phyloP scores from a whole-genome alignment of 768 basidiomycete genomes.

The Tricholoma terreum region DNA sequence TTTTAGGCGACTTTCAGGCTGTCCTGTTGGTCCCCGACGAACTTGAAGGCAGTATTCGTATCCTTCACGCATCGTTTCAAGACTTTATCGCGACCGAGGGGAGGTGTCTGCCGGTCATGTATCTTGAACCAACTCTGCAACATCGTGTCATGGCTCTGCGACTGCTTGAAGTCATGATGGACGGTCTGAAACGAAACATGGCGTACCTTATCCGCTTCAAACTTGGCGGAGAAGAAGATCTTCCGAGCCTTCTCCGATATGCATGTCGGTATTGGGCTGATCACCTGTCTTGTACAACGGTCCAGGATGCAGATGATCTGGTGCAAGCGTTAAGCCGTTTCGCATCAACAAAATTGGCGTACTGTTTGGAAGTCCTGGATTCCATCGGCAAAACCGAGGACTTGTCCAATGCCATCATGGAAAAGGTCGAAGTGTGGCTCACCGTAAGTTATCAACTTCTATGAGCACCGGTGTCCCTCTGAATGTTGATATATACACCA shows the following conservation, averaged over 20 bases:
- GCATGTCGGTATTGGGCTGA: conserved; percentile 16
- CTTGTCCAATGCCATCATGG: conserved; percentile 1
- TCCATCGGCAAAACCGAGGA: conserved; percentile 10
- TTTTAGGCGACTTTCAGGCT: conserved; percentile 13
- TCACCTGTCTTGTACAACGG: conserved; percentile 9
- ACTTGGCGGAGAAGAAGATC: conserved; percentile 9
- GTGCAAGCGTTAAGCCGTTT: conserved; percentile 3
- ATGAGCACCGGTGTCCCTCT: neutral
- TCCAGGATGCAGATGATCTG: conserved; percentile 4
- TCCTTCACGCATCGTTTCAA: conserved; percentile 15
- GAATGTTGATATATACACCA: neutral
- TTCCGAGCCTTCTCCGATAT: conserved; percentile 12
- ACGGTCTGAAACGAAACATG: conserved; percentile 14
- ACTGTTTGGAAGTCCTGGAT: conserved; percentile 14
- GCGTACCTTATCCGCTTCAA: conserved; percentile 15
- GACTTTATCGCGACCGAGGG: conserved; percentile 11
- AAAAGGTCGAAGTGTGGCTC: conserved; percentile 10
- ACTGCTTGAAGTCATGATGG: conserved; percentile 12
- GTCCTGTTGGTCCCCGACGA: conserved; percentile 14
- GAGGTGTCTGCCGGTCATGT: conserved; percentile 12
- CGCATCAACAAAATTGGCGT: conserved; percentile 9
- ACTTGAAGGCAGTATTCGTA: conserved; percentile 8
- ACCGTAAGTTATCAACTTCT: neutral
- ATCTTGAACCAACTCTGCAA: conserved; percentile 13
- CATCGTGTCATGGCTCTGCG: conserved; percentile 10